These are phyloP conservation scores for Nemophila menziesii DNA, from an alignment of 257 asterid species.

Conservation along the genomic window DNA sequence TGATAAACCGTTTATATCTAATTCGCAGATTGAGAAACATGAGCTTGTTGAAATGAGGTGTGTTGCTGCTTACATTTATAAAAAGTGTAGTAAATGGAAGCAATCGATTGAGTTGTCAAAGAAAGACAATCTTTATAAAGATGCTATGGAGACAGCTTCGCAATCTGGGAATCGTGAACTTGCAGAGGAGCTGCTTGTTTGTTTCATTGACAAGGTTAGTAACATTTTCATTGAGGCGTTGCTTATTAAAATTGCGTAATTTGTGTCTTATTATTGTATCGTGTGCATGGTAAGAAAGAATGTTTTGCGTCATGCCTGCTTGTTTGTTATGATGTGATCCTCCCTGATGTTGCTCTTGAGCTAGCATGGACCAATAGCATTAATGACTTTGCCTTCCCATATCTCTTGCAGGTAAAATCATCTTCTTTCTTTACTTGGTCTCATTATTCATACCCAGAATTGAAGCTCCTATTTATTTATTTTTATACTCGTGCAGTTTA, in stretches of 20 bases:
- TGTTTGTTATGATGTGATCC: conserved; percentile 90
- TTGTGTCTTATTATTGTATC: no score
- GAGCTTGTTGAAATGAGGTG: conserved; percentile 99
- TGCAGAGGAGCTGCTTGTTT: conserved; percentile 97
- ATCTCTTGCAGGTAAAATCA: conserved; percentile 95
- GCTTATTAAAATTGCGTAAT: no score
- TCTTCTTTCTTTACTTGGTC: no score
- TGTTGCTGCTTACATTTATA: conserved; percentile 95
- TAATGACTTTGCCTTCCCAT: conserved; percentile 94
- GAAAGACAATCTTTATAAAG: conserved; percentile 92
- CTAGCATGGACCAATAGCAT: conserved; percentile 96
- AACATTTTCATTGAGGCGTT: conserved; percentile 5
- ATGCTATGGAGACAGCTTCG: conserved; percentile 99
- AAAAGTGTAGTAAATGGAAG: conserved; percentile 99
- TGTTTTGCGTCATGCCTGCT: conserved; percentile 96
- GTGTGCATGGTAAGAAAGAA: conserved; percentile 94
- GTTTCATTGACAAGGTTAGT: conserved; percentile 83
- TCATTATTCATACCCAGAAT: no score
- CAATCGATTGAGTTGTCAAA: conserved; percentile 95
- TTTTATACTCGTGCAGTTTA: conserved; percentile 46
- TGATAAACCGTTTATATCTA: conserved; percentile 1
- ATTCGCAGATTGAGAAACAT: conserved; percentile 87
- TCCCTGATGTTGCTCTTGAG: conserved; percentile 88
- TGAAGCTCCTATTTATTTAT: no score
- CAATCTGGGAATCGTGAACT: conserved; percentile 99